Percentiles rank a stretch among this genome's conserved stretches.
These are phyloP conservation scores for Aethionema arabicum DNA, from an alignment of 345 rosid genomes.

Conservation along the genomic window DNA sequence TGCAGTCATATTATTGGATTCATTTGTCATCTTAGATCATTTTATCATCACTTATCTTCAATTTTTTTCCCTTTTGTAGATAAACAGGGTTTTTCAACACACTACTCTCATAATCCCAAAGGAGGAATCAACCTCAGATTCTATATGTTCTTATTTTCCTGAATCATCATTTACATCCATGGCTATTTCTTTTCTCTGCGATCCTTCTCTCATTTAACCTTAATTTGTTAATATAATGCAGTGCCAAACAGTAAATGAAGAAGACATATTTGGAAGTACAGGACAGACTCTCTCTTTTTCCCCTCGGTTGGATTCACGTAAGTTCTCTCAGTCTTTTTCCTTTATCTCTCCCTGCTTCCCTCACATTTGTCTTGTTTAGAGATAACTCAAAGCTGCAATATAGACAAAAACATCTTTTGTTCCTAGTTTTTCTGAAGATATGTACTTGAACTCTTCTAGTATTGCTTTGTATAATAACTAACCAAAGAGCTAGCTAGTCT, in stretches of 20 bases:
- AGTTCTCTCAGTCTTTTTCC: conserved; percentile 39
- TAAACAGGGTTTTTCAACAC: conserved; percentile 90
- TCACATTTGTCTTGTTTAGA: neutral
- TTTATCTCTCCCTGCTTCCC: too few species aligned
- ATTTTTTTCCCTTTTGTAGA: conserved; percentile 39
- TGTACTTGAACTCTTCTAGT: neutral
- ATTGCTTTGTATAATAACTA: neutral
- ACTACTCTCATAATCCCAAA: conserved; percentile 92
- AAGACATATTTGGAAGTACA: conserved; percentile 96
- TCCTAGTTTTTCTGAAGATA: neutral
- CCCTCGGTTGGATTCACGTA: conserved; percentile 98
- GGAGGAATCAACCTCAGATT: conserved; percentile 98
- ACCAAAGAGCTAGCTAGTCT: neutral
- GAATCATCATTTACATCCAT: neutral
- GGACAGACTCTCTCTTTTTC: conserved; percentile 75
- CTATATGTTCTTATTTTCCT: conserved; percentile 44
- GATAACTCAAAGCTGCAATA: too few species aligned
- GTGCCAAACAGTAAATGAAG: conserved; percentile 92
- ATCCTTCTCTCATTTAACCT: conserved; percentile 6
- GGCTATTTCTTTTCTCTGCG: neutral
- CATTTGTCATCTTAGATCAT: neutral
- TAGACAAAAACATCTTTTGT: neutral
- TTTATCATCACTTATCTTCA: conserved; percentile 26
- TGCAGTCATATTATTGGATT: neutral
- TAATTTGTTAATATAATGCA: conserved; percentile 35